A percentile compares a stretch with the other conserved stretches of the same genome.
phyloP scores from a whole-genome alignment of 1,284 basidiomycete genomes.

The Boletus sp. region DNA sequence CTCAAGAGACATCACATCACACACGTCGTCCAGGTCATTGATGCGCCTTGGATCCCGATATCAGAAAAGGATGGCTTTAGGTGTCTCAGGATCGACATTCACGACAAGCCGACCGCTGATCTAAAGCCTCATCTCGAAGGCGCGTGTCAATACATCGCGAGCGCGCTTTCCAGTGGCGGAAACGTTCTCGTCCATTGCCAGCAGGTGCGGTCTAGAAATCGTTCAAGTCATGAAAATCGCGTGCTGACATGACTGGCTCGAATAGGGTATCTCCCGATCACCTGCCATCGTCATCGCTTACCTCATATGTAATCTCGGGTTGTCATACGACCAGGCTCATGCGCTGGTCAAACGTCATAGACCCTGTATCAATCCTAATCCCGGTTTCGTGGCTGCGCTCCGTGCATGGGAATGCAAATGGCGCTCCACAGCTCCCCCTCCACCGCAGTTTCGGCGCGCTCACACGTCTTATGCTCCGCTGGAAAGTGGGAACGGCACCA shows the following conservation, averaged over 20 bases:
- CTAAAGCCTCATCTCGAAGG: constrained; percentile 57
- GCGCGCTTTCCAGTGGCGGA: constrained; percentile 49
- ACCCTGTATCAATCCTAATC: constrained; percentile 71
- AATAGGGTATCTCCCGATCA: constrained; percentile 67
- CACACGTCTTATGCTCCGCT: constrained; percentile 33
- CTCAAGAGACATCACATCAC: constrained; percentile 54
- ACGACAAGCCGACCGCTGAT: constrained; percentile 58
- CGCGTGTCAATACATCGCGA: constrained; percentile 59
- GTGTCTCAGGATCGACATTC: constrained; percentile 66
- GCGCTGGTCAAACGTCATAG: constrained; percentile 60
- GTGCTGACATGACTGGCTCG: constrained; percentile 7
- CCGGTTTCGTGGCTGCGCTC: constrained; percentile 57
- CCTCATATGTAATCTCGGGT: constrained; percentile 64
- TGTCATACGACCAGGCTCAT: constrained; percentile 67
- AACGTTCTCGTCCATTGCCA: constrained; percentile 71
- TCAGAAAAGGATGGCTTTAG: constrained; percentile 60
- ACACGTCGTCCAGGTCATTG: constrained; percentile 70
- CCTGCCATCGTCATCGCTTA: constrained; percentile 70
- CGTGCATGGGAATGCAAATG: constrained; percentile 55
- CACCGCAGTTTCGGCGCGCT: constrained; percentile 34
- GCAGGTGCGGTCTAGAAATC: constrained; percentile 49
- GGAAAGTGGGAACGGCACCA: neutral
- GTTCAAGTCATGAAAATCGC: neutral
- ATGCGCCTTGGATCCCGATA: constrained; percentile 67
- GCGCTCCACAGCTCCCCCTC: constrained; percentile 22